Base-by-base conservation (phyloP, 148 eudicot species). In the Hydrangea macrophylla region DNA sequence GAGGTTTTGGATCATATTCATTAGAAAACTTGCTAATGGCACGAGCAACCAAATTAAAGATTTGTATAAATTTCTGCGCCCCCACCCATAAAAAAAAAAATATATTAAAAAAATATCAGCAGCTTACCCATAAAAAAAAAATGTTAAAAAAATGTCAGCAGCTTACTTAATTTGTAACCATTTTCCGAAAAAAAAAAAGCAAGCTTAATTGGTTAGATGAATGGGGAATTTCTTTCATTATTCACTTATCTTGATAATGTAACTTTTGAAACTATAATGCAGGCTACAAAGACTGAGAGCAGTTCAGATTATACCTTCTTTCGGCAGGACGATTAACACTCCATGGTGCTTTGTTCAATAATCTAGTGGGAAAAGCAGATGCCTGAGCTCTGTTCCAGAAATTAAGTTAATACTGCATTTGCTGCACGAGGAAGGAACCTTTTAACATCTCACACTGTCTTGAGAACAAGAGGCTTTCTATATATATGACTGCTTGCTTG, bases 211-310 rank as follows among this genome's bases (percentile, higher is more conserved):
- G 50, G 50, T 42, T 0, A 42, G 26, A 12, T 27, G 17, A 6
- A 62, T 24, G 9, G 24, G 71, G 35, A 31, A 50, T 67, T 30
- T 37, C 35, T 67, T 30, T 18, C 42, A 3, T 40, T 37, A 61
- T 18, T 37, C 9, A 13, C 22, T 75, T 64, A 26, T 44, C 30
- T 54, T 10, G 22, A 28, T 35, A 26, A 45, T 40, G 28, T 1
- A 20, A 20, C 45, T 25, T 26, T 24, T 35, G 59, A 51, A 26
- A 28, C 17, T 24, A 18, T 63, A 60, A 20, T 78, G 80, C 90
- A 93, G 98, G 88, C 81, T 50, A 81, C 86, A 20, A 90, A 93
- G 78, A 83, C 86, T 18, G 96, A 88, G 79, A 75, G 74, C 70
- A 81, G 85, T 78, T 90, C 98, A 18, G 79, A 83, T 65, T 90